phyloP scores from a whole-genome alignment of 306 rosid genomes.

The Adenanthera pavonina region DNA sequence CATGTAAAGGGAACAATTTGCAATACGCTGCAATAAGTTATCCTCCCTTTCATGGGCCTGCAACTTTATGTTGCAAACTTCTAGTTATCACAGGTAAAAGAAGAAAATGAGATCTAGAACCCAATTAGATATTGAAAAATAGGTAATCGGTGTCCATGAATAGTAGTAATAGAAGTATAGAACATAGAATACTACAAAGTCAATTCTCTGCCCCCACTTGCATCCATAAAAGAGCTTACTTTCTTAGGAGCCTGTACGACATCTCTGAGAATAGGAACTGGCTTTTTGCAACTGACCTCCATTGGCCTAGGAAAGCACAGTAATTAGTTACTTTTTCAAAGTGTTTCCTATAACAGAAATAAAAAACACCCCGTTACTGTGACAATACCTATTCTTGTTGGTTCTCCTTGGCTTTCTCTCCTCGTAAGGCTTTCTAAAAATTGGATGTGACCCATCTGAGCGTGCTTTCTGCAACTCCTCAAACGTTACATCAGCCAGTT shows the following conservation, averaged over 20 bases:
- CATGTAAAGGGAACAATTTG: conserved; percentile 13
- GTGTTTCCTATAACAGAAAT: not conserved
- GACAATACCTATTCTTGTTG: conserved; percentile 78
- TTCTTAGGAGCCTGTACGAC: conserved; percentile 80
- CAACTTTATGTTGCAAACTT: conserved; percentile 19
- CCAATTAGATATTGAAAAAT: not conserved
- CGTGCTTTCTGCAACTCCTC: conserved; percentile 89
- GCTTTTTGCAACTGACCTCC: conserved; percentile 88
- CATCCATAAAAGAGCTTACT: conserved; percentile 47
- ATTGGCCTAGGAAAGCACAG: conserved; percentile 68
- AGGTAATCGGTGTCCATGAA: not conserved
- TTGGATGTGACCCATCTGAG: conserved; percentile 64
- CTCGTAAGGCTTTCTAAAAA: conserved; percentile 48
- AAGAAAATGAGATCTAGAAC: not conserved
- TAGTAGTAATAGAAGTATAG: conserved; percentile 15
- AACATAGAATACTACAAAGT: not conserved
- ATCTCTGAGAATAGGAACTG: conserved; percentile 73
- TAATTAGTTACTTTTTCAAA: conserved; percentile 30
- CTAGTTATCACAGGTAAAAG: not conserved
- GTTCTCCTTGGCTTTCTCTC: conserved; percentile 63
- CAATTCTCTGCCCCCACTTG: not conserved
- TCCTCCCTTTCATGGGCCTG: not conserved
- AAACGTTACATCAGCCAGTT: conserved; percentile 80
- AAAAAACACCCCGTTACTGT: not conserved
- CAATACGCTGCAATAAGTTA: conserved; percentile 10